Base-by-base conservation (phyloP, 2,329 filamentous ascomycete genomes). In the Penicillium frequentans region DNA sequence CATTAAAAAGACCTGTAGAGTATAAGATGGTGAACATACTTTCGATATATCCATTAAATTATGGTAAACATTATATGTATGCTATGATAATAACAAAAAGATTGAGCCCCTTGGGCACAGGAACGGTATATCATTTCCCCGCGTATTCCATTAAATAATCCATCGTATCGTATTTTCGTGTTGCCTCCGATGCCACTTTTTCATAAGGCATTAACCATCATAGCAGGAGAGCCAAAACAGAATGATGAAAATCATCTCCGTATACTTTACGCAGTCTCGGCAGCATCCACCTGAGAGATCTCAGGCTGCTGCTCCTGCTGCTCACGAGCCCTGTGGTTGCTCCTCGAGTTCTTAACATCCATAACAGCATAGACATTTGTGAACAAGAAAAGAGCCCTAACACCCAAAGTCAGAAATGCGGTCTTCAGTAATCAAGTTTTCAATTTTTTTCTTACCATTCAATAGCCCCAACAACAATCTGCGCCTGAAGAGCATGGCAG, bases 341-440 rank as follows among this genome's bases (percentile, higher is more conserved):
- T 49, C 16, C 57, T 54, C 6, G 63, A 66, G 49, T 66, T 67
- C 35, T 56, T 52, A 3, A 67, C 39, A 21, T 67, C 64, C 31
- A 63, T 23, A 26, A 67, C 27, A 16, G 64, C 64, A n/a, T 62
- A 64, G 39, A 52, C 44, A 7, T 67, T 67, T 11, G 64, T 67
- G 27, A 67, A 56, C n/a, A 56, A 39, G 54, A 66, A 67, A 5
- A 65, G 59, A 16, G 63, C 62, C 64, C 64, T 66, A 39, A 5
- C n/a, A 42, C 48, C 13, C 8, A 56, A 50, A 49, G 3, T 56
- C 42, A 44, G 50, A 27, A 33, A 37, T 23, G 10, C 10, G 10
- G 5, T 50, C 10, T 11, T 51, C 8, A 29, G 2, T 10, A 9
- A 19, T 31, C 2, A 5, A 13, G 10, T 19, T 7, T 9, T 39